phyloP scores from a whole-genome alignment of 1,284 basidiomycete species.

The Grifola frondosa region DNA sequence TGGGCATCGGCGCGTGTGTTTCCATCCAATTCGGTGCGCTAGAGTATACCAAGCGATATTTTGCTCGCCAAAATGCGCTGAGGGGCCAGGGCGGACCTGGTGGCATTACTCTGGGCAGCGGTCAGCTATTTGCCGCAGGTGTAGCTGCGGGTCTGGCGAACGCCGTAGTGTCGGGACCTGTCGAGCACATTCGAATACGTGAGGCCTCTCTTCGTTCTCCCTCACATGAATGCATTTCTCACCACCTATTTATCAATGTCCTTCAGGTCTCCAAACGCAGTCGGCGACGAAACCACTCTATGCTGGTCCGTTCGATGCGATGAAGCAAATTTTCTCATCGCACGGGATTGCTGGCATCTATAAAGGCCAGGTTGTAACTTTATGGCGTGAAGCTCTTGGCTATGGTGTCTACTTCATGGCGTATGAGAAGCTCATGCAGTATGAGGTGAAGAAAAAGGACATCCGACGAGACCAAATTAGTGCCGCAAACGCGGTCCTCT shows the following conservation, averaged over 20 bases:
- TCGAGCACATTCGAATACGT: constrained; percentile 98
- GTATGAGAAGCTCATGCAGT: constrained; percentile 91
- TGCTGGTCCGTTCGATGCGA: constrained; percentile 83
- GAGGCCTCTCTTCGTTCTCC: constrained; percentile 4
- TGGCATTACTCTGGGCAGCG: constrained; percentile 55
- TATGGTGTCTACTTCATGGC: constrained; percentile 91
- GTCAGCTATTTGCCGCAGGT: constrained; percentile 79
- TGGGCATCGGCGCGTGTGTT: constrained; percentile 94
- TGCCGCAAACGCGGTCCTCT: constrained; percentile 75
- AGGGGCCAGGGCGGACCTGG: constrained; percentile 57
- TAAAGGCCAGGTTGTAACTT: constrained; percentile 91
- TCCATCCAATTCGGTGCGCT: constrained; percentile 96
- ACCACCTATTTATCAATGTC: too few relatives aligned
- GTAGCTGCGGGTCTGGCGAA: constrained; percentile 89
- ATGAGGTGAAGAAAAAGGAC: constrained; percentile 71
- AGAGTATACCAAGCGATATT: constrained; percentile 87
- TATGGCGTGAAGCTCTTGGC: constrained; percentile 83
- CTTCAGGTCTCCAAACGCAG: constrained; percentile 83
- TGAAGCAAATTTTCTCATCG: constrained; percentile 73
- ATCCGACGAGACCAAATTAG: constrained; percentile 76
- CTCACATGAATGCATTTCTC: too few relatives aligned
- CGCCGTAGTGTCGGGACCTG: constrained; percentile 90
- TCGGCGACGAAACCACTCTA: constrained; percentile 72
- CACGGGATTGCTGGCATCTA: constrained; percentile 86
- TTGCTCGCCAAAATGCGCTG: constrained; percentile 59